phyloP scores from a whole-genome alignment of 2,329 filamentous ascomycete species.

The Coniochaeta sp. region DNA sequence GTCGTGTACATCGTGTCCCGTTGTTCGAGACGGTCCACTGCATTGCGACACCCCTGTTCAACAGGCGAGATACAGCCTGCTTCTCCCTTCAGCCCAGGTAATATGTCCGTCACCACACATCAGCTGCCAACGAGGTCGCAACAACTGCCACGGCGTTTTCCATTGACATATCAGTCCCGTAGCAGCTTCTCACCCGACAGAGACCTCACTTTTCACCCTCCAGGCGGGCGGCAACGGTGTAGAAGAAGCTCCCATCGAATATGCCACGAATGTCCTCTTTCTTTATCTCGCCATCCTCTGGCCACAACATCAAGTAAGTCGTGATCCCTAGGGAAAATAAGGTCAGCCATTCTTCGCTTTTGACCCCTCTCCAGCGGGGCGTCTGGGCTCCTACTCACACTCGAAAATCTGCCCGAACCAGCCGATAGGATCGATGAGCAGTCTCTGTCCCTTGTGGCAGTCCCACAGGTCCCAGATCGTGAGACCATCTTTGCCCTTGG shows the following conservation, averaged over 20 bases:
- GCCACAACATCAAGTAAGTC: conserved; percentile 42
- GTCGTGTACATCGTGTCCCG: no score
- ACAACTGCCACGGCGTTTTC: no score
- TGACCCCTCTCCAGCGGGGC: background rate
- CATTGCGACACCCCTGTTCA: no score
- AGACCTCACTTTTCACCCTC: background rate
- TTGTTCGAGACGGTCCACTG: no score
- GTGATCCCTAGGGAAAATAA: conserved; percentile 29
- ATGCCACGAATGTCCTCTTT: conserved; percentile 40
- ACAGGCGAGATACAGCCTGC: no score
- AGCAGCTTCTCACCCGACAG: background rate
- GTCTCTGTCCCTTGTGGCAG: conserved; percentile 30
- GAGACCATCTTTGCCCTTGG: conserved; percentile 26
- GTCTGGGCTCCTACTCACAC: conserved; percentile 18
- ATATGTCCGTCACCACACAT: no score
- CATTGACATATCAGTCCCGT: background rate
- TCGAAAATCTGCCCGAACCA: background rate
- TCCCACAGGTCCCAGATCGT: conserved; percentile 25
- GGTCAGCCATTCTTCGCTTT: conserved; percentile 4
- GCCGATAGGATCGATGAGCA: conserved; percentile 35
- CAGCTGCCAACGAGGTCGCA: no score
- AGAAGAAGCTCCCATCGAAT: conserved; percentile 11
- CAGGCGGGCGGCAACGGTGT: background rate
- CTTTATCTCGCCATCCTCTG: conserved; percentile 44
- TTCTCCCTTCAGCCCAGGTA: no score